Evolutionary conservation across 108 stramenopile genomes (phyloP).

Genomic region (Asterionellopsis glacialis): DNA sequence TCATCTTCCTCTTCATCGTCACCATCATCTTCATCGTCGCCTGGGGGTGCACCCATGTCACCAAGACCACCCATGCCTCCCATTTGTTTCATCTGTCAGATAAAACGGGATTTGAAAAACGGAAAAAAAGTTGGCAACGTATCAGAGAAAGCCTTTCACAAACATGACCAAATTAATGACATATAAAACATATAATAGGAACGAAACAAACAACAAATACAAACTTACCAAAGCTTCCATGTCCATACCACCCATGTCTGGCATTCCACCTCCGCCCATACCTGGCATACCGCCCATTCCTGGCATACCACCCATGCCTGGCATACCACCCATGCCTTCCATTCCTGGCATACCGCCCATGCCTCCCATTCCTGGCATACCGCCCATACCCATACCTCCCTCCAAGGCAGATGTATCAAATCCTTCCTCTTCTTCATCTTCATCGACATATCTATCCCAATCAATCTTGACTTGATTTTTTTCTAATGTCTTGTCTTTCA

Average conservation of each 20-base stretch:
- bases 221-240: slow-evolving; percentile 45
- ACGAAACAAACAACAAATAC: no score
- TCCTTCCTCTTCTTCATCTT: slow-evolving; percentile 86
- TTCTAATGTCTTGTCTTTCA: slow-evolving; percentile 89
- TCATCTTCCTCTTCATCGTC: slow-evolving; percentile 72
- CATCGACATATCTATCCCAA: slow-evolving; percentile 96
- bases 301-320: slow-evolving; percentile 61
- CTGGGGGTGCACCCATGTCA: slow-evolving; percentile 15
- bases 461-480: slow-evolving; percentile 95
- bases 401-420: slow-evolving; percentile 80
- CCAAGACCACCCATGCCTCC: slow-evolving; percentile 50
- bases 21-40: slow-evolving; percentile 35
- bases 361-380: slow-evolving; percentile 41
- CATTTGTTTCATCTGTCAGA: slow-evolving; percentile 56
- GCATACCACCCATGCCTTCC: slow-evolving; percentile 57
- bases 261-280: slow-evolving; percentile 55
- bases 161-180: background rate
- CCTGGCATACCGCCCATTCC: slow-evolving; percentile 66
- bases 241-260: slow-evolving; percentile 53
- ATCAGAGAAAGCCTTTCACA: background rate
- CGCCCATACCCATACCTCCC: slow-evolving; percentile 73
- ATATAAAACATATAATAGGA: background rate
- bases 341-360: slow-evolving; percentile 71
- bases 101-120: background rate
- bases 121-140: no score